phyloP scores from a whole-genome alignment of 2,329 filamentous ascomycete species.

The Exophiala viscosa region DNA sequence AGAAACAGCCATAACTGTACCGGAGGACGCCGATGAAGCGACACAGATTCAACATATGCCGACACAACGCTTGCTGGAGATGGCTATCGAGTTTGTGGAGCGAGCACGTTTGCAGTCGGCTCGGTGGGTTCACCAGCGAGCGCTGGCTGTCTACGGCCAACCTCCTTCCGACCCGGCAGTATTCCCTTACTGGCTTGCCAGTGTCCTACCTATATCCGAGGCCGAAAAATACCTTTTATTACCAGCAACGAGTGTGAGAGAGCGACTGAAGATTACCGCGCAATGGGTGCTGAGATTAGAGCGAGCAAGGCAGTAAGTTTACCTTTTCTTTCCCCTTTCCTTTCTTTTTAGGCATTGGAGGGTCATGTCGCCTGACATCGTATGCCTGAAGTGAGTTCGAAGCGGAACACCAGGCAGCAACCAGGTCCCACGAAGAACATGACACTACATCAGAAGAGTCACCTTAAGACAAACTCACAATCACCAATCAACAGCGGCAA shows the following conservation, averaged over 20 bases:
- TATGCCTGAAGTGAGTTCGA: conserved; percentile 22
- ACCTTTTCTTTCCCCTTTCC: conserved; percentile 14
- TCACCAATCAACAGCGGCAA: neutral
- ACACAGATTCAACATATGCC: conserved; percentile 56
- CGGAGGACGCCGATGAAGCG: conserved; percentile 32
- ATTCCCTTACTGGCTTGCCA: conserved; percentile 90
- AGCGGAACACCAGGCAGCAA: conserved; percentile 6
- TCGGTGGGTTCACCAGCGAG: conserved; percentile 69
- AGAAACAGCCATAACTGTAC: conserved; percentile 52
- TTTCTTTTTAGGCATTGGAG: conserved; percentile 11
- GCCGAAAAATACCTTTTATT: conserved; percentile 76
- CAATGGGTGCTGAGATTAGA: conserved; percentile 73
- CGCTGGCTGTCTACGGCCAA: conserved; percentile 71
- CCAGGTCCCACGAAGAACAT: conserved; percentile 7
- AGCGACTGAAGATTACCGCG: conserved; percentile 77
- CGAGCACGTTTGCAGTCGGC: conserved; percentile 66
- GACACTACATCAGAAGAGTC: too few species aligned
- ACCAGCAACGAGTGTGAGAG: conserved; percentile 68
- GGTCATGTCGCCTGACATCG: conserved; percentile 24
- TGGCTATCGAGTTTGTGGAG: conserved; percentile 63
- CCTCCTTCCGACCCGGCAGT: conserved; percentile 70
- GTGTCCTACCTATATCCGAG: conserved; percentile 71
- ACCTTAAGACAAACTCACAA: neutral
- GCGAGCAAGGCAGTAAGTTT: conserved; percentile 61
- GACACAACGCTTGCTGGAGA: conserved; percentile 65